Conservation (phyloP, 208 protist species). For the Crithidia acanthocephali region DNA sequence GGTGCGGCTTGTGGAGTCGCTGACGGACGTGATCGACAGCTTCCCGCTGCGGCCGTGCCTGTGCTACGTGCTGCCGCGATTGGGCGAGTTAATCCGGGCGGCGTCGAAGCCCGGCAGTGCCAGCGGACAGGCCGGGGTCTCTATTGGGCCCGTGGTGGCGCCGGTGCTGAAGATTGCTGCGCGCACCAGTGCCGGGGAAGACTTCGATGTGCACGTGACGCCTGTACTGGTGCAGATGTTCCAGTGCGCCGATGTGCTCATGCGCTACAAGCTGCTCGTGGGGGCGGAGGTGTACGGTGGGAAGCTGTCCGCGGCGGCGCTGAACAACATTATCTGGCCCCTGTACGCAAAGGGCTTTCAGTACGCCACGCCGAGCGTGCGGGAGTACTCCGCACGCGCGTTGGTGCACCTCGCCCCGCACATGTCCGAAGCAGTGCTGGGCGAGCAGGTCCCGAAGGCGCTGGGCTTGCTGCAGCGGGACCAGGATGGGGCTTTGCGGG, state of each 20-base stretch:
- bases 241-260: constrained; percentile 52
- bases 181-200: constrained; percentile 37
- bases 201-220: constrained; percentile 58
- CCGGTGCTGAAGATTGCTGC: constrained; percentile 67
- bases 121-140: constrained; percentile 15
- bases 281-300: constrained; percentile 49
- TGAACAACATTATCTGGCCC: constrained; percentile 77
- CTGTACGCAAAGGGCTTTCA: constrained; percentile 72
- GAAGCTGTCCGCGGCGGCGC: constrained; percentile 36
- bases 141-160: constrained; percentile 45
- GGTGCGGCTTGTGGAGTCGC: constrained; percentile 61
- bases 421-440: constrained; percentile 53
- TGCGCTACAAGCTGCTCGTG: constrained; percentile 74
- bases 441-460: constrained; percentile 56
- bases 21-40: constrained; percentile 40
- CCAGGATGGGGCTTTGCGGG: constrained; percentile 72
- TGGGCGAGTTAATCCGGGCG: constrained; percentile 60
- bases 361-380: constrained; percentile 56
- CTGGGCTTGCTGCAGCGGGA: constrained; percentile 77
- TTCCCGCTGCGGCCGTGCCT: constrained; percentile 71
- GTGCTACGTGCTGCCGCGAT: constrained; percentile 61
- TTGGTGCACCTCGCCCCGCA: constrained; percentile 70
- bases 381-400: constrained; percentile 75
- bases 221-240: constrained; percentile 74
- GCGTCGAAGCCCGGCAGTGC: constrained; percentile 32